Percentiles rank a stretch among this genome's conserved stretches.
Conservation (phyloP, 192 early-diverging fungal species). For the Gamsiella multidivaricata region DNA sequence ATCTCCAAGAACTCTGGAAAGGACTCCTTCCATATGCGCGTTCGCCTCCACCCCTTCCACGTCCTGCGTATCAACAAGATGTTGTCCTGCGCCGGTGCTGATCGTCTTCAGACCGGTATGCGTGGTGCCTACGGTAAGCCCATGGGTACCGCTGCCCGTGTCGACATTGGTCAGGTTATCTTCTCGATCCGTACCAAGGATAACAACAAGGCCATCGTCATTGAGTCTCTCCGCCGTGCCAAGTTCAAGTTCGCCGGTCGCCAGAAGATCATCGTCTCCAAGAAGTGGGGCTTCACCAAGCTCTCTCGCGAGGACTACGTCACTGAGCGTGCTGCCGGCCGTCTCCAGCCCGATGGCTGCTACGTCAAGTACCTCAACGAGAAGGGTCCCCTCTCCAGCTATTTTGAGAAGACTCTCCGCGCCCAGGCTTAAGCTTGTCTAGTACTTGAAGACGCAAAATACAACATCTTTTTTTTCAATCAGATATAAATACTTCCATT, state of each 20-base stretch:
- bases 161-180: slow-evolving; percentile 98
- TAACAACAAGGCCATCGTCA: slow-evolving; percentile 90
- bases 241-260: slow-evolving; percentile 99
- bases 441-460: not conserved
- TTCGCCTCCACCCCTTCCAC: slow-evolving; percentile 99
- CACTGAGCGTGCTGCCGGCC: slow-evolving; percentile 77
- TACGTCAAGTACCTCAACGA: slow-evolving; percentile 94
- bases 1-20: slow-evolving; percentile 97
- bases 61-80: slow-evolving; percentile 99
- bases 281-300: slow-evolving; percentile 99
- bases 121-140: slow-evolving; percentile 99
- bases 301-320: slow-evolving; percentile 93
- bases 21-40: slow-evolving; percentile 99
- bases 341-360: slow-evolving; percentile 92
- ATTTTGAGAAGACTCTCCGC: slow-evolving; percentile 56
- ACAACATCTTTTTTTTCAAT: not conserved
- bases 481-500: too few species aligned
- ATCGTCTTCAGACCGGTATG: slow-evolving; percentile 99
- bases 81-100: slow-evolving; percentile 99
- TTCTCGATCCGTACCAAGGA: slow-evolving; percentile 98
- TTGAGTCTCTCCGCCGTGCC: slow-evolving; percentile 77
- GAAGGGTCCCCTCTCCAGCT: slow-evolving; percentile 80
- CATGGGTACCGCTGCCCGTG: slow-evolving; percentile 93
- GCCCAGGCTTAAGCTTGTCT: slow-evolving; percentile 28
- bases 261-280: slow-evolving; percentile 98